Evolutionary conservation across 176 grass and related monocot species (phyloP), one percentile per base, ranked within the genome.

Genomic region (Bromus sterilis): DNA sequence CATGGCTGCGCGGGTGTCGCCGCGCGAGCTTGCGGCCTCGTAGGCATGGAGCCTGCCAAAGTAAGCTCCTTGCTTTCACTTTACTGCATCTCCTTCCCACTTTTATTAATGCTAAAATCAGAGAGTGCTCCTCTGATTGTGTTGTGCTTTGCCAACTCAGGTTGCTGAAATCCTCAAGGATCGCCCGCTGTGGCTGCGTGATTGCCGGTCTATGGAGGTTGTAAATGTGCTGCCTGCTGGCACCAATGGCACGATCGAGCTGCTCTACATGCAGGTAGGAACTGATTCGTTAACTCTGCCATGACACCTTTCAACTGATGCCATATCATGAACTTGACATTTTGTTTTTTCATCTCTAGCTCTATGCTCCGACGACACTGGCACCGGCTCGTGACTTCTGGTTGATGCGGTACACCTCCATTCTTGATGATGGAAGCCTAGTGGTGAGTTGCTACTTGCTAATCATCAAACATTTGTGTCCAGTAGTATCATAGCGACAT

Each of bases 161-260:
- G 93, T 99, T 36, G 91, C 89, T 51, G 97, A 99, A 77, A 91
- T 96, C 65, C 89, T 99, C 78, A 99, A 99, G 92, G 93, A 96
- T 32, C 86, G 87, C 20, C 82, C 85, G 41, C 67, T 90, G 66
- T 99, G 97, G 97, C 83, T 89, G 57, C 89, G 83, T 0, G 87
- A 99, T 28, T 99, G 97, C 70, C 82, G 97, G 39, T 94, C 93
- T 53, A 86, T 99, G 85, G 97, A 99, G 16, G 82, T 96, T 5
- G 85, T 93, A 21, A 90, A 87, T 25, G 84, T 96, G 49, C 64
- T 99, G 15, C 93, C 89, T 42, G 90, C 93, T 3, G 91, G 91
- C 16, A 92, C 56, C 82, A 93, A 80, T 77, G 97, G 87, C 75
- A 96, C 89, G 20, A 89, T 99, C 3, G 97, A 99, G 69, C 85